Percentiles rank a stretch among this genome's conserved stretches.
Evolutionary conservation across 2,329 filamentous ascomycete species (phyloP).

Genomic region (Tetracladium maxilliforme): DNA sequence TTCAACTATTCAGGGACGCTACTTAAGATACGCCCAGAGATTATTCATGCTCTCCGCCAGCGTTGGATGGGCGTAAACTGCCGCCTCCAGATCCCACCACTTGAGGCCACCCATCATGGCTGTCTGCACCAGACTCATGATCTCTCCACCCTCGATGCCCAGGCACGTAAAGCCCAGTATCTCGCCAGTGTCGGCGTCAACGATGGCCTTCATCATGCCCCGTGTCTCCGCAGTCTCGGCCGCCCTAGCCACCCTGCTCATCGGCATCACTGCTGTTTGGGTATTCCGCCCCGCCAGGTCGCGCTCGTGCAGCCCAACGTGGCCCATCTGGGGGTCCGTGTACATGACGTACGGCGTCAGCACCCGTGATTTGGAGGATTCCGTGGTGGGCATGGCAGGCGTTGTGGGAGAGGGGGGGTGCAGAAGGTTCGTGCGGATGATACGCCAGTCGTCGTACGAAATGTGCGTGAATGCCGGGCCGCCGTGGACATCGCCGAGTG

Average conservation of each 20-base stretch:
- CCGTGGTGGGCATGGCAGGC: slow-evolving; percentile 9
- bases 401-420: slow-evolving; percentile 10
- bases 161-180: slow-evolving; percentile 37
- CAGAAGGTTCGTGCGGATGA: slow-evolving; percentile 29
- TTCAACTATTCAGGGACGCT: too few species aligned
- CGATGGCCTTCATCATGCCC: slow-evolving; percentile 35
- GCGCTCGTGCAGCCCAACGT: slow-evolving; percentile 29
- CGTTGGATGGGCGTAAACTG: slow-evolving; percentile 33
- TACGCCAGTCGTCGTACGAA: slow-evolving; percentile 38
- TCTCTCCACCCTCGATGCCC: slow-evolving; percentile 33
- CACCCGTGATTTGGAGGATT: slow-evolving; percentile 14
- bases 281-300: slow-evolving; percentile 20
- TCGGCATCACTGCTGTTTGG: slow-evolving; percentile 32
- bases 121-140: slow-evolving; percentile 36
- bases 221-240: slow-evolving; percentile 34
- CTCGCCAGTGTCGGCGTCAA: slow-evolving; percentile 28
- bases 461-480: slow-evolving; percentile 39
- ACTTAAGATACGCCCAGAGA: slow-evolving; percentile 27
- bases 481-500: slow-evolving; percentile 35
- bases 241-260: slow-evolving; percentile 32
- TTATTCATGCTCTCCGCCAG: slow-evolving; percentile 35
- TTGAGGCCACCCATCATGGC: slow-evolving; percentile 32
- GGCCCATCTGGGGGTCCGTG: slow-evolving; percentile 36
- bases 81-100: slow-evolving; percentile 27
- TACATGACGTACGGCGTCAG: slow-evolving; percentile 32